These are phyloP conservation scores for Capsella rubella DNA, from an alignment of 441 rosid species.

Conservation along the genomic window DNA sequence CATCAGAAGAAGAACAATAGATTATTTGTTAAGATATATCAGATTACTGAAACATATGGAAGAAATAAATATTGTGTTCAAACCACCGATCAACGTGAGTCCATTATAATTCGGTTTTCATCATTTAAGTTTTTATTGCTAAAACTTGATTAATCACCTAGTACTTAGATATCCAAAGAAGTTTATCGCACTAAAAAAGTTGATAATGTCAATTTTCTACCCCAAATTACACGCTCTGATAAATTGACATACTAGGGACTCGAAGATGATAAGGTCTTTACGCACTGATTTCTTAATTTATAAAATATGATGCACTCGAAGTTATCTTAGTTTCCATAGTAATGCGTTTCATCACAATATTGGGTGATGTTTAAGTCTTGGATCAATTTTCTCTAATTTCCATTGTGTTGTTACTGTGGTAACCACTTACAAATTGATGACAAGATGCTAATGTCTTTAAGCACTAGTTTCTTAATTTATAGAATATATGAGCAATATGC, in stretches of 20 bases:
- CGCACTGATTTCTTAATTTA: background rate
- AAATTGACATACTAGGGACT: background rate
- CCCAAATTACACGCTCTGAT: slow-evolving; percentile 8
- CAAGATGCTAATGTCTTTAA: slow-evolving; percentile 1
- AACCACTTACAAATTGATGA: background rate
- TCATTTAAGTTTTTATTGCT: no score
- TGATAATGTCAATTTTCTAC: background rate
- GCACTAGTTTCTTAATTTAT: background rate
- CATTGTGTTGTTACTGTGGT: slow-evolving; percentile 4
- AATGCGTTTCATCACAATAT: background rate
- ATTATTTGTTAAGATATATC: no score
- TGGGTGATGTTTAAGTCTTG: slow-evolving; percentile 18
- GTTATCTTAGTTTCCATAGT: background rate
- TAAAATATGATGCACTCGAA: background rate
- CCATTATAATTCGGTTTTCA: no score
- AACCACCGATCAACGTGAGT: no score
- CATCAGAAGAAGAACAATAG: no score
- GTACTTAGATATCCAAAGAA: no score
- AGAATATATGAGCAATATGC: slow-evolving; percentile 13
- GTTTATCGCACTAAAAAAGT: no score
- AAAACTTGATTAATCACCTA: no score
- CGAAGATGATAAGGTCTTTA: background rate
- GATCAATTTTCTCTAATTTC: slow-evolving; percentile 10
- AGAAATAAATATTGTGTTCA: no score
- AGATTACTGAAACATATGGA: no score